Evolutionary conservation across 2,329 filamentous ascomycete species (phyloP).

Genomic region (Talaromyces atroroseus): DNA sequence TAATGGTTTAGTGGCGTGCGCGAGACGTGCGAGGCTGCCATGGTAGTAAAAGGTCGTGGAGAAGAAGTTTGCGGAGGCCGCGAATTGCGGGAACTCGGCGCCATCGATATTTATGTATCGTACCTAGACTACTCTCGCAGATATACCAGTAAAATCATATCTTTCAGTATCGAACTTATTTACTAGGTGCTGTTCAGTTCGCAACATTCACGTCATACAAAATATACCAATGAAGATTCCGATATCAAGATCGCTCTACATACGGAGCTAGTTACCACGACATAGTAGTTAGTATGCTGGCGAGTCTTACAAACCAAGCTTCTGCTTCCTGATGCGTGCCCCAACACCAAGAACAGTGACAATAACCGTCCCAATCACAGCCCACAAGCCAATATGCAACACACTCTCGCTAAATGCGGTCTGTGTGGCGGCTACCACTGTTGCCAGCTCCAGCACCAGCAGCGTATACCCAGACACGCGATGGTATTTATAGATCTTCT

Average conservation of each 20-base stretch:
- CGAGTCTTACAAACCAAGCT: slow-evolving; percentile 54
- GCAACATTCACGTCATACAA: too few species aligned
- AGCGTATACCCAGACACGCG: slow-evolving; percentile 70
- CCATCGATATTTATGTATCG: too few species aligned
- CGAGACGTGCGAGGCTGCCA: slow-evolving; percentile 3
- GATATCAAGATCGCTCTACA: too few species aligned
- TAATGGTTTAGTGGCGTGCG: not conserved
- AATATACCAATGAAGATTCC: too few species aligned
- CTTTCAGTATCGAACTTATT: too few species aligned
- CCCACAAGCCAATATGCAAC: slow-evolving; percentile 71
- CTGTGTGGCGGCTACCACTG: slow-evolving; percentile 67
- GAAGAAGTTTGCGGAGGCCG: not conserved
- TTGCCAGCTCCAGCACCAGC: slow-evolving; percentile 64
- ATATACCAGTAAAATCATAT: too few species aligned
- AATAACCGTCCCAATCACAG: slow-evolving; percentile 59
- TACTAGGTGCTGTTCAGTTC: too few species aligned
- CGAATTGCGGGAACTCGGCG: not conserved
- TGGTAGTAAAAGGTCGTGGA: not conserved
- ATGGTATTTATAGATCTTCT: slow-evolving; percentile 86
- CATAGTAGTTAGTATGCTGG: too few species aligned
- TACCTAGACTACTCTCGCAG: too few species aligned
- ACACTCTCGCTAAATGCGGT: slow-evolving; percentile 68
- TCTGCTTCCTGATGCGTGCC: slow-evolving; percentile 74
- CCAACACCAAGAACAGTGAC: slow-evolving; percentile 67
- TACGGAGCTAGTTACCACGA: too few species aligned